Percentiles rank a stretch among this genome's conserved stretches.
These are phyloP conservation scores for Ogataea ramenticola DNA, from an alignment of 805 yeast genomes.

Conservation along the genomic window DNA sequence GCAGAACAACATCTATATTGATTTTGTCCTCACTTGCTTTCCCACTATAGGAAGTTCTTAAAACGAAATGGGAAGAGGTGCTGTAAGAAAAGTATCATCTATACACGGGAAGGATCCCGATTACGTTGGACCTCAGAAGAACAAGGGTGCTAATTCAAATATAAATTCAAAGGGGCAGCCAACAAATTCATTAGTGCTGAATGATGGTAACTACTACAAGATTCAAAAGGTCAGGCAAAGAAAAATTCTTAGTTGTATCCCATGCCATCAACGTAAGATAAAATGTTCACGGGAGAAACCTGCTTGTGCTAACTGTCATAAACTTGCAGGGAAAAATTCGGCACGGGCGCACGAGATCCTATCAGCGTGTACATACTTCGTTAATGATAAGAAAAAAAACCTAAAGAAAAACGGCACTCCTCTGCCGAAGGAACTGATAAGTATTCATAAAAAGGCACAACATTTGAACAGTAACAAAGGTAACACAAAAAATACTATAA, in stretches of 20 bases:
- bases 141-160: neutral
- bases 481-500: neutral
- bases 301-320: conserved; percentile 48
- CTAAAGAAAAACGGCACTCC: conserved; percentile 17
- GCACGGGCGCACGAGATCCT: conserved; percentile 10
- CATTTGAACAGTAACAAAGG: neutral
- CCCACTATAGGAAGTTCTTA: no score
- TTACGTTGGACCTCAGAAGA: neutral
- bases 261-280: conserved; percentile 61
- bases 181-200: conserved; percentile 19
- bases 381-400: conserved; percentile 46
- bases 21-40: no score
- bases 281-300: conserved; percentile 59
- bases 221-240: conserved; percentile 57
- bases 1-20: no score
- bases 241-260: conserved; percentile 49
- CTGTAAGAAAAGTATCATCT: neutral
- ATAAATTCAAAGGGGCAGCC: conserved; percentile 4
- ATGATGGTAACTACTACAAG: conserved; percentile 40
- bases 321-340: conserved; percentile 13
- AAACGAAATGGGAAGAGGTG: neutral
- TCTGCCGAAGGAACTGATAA: conserved; percentile 3
- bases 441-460: neutral
- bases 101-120: neutral
- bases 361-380: conserved; percentile 42